Evolutionary conservation across 306 rosid species (phyloP).

Genomic region (Medicago ruthenica): DNA sequence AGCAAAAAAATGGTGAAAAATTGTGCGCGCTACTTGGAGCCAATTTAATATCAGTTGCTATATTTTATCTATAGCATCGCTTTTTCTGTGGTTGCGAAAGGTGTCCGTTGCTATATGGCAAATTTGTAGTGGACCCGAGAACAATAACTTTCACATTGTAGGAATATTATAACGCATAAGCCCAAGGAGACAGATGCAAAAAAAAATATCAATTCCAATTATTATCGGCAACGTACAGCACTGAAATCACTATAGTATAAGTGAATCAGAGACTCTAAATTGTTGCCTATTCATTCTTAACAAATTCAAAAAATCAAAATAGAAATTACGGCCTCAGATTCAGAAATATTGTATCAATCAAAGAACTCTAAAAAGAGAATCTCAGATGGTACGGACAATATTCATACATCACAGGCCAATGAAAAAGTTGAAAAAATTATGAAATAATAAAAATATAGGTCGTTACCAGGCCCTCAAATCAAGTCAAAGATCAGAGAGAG

Average conservation of each 20-base stretch:
- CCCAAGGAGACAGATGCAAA: constrained; percentile 49
- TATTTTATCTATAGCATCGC: too few relatives aligned
- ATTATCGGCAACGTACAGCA: constrained; percentile 88
- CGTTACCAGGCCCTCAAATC: constrained; percentile 19
- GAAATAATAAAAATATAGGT: background rate
- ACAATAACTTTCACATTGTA: constrained; percentile 41
- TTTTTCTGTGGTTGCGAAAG: too few relatives aligned
- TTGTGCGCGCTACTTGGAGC: too few relatives aligned
- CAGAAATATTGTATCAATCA: background rate
- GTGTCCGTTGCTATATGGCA: too few relatives aligned
- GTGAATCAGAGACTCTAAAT: constrained; percentile 88
- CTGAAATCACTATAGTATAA: constrained; percentile 59
- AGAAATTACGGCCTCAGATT: background rate
- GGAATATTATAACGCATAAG: constrained; percentile 61
- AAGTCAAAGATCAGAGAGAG: background rate
- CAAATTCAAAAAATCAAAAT: background rate
- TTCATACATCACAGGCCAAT: constrained; percentile 9
- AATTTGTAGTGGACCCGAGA: too few relatives aligned
- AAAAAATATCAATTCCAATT: constrained; percentile 60
- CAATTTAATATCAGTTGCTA: too few relatives aligned
- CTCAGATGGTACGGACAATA: constrained; percentile 28
- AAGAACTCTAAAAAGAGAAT: background rate
- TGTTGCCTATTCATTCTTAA: constrained; percentile 58
- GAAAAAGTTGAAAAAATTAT: background rate
- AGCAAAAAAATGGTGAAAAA: too few relatives aligned